These are phyloP conservation scores for Porphyrellus cyaneotinctus DNA, from an alignment of 768 basidiomycete genomes.

Conservation along the genomic window DNA sequence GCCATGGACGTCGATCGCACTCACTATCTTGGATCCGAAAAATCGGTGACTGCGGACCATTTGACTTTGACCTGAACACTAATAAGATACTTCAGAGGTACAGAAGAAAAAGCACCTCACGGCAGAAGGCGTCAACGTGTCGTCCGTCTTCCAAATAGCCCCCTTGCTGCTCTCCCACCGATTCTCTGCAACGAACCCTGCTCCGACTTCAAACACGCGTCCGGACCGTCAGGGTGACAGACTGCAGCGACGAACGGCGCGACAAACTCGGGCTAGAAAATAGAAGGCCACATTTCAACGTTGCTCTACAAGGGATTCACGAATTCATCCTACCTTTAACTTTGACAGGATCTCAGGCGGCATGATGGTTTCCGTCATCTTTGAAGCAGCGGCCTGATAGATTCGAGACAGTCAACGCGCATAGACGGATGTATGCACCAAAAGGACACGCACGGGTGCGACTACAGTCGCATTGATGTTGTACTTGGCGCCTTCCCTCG, in stretches of 20 bases:
- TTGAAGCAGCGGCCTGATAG: slow-evolving; percentile 78
- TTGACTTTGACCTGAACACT: slow-evolving; percentile 65
- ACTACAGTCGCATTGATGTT: slow-evolving; percentile 83
- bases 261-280: slow-evolving; percentile 73
- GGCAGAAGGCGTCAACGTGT: slow-evolving; percentile 90
- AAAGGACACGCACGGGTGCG: slow-evolving; percentile 65
- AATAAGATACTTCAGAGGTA: neutral
- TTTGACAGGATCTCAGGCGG: slow-evolving; percentile 91
- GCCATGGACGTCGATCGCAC: slow-evolving; percentile 19
- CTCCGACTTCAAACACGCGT: slow-evolving; percentile 88
- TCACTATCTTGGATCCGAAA: slow-evolving; percentile 65
- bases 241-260: slow-evolving; percentile 90
- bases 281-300: neutral
- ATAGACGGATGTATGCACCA: neutral
- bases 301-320: neutral
- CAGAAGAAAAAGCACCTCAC: slow-evolving; percentile 39
- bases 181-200: slow-evolving; percentile 86
- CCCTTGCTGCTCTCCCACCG: slow-evolving; percentile 93
- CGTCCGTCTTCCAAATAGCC: slow-evolving; percentile 83
- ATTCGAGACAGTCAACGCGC: neutral
- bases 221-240: slow-evolving; percentile 79
- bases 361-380: slow-evolving; percentile 95
- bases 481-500: slow-evolving; percentile 89
- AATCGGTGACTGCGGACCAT: slow-evolving; percentile 82
- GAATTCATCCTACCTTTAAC: slow-evolving; percentile 49